Conservation (phyloP, 495 filamentous ascomycete species). For the Penicillium steckii region DNA sequence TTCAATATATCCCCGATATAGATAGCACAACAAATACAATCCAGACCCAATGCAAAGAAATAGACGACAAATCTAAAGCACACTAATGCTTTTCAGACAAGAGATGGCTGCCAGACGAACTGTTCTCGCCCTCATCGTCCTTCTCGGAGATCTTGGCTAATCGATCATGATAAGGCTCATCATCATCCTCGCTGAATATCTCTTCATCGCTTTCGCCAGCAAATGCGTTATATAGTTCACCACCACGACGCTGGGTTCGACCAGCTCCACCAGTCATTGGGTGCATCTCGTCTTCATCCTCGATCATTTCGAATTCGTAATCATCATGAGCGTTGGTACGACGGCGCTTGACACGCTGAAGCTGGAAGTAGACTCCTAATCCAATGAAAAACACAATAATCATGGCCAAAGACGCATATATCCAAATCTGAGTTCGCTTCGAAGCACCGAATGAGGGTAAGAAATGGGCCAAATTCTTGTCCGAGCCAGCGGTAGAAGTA, state of each 20-base stretch:
- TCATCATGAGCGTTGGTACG: conserved; percentile 75
- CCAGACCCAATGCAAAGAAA: conserved; percentile 11
- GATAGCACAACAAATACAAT: conserved; percentile 3
- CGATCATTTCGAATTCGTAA: conserved; percentile 93
- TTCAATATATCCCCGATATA: background rate
- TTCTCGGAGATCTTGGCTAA: conserved; percentile 24
- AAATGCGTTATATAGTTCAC: conserved; percentile 93
- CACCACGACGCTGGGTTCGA: conserved; percentile 58
- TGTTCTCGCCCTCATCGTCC: conserved; percentile 18
- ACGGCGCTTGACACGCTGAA: conserved; percentile 72
- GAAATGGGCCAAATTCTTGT: conserved; percentile 78
- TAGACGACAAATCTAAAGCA: background rate
- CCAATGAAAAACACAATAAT: conserved; percentile 83
- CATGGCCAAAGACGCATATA: conserved; percentile 80
- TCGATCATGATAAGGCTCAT: conserved; percentile 44
- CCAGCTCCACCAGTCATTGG: conserved; percentile 41
- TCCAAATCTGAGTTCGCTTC: conserved; percentile 89
- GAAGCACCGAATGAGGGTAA: conserved; percentile 94
- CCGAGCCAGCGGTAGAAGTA: conserved; percentile 44
- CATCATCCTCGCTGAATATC: conserved; percentile 58
- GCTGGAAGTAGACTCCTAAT: conserved; percentile 74
- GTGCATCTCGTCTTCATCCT: conserved; percentile 74
- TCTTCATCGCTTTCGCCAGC: conserved; percentile 76
- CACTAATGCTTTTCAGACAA: conserved; percentile 21
- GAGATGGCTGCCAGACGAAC: conserved; percentile 15